These are phyloP conservation scores for Persicaria tinctoria DNA, from an alignment of 148 eudicot genomes.

Conservation along the genomic window DNA sequence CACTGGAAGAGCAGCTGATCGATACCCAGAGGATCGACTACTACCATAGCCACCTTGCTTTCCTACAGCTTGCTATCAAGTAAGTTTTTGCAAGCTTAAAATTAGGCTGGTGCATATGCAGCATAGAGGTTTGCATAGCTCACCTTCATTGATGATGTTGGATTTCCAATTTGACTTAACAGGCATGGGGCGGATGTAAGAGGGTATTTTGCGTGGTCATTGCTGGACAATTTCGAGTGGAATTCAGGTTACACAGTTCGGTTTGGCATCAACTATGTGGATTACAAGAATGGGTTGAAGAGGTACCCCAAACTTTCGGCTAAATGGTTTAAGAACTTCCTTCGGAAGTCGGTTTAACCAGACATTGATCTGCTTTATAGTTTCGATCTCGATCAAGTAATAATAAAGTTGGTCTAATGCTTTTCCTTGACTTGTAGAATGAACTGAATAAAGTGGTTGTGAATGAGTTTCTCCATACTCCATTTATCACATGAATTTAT, in stretches of 20 bases:
- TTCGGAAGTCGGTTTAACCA: background rate
- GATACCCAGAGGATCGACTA: conserved; percentile 36
- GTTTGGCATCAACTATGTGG: conserved; percentile 27
- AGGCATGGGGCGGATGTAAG: conserved; percentile 27
- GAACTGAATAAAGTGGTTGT: too few species aligned
- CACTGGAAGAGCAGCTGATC: conserved; percentile 27
- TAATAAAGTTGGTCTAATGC: too few species aligned
- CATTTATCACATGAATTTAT: too few species aligned
- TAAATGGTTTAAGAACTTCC: conserved; percentile 16
- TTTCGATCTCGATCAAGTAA: background rate
- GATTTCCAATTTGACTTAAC: background rate
- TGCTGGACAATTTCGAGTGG: conserved; percentile 37
- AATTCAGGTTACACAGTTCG: conserved; percentile 20
- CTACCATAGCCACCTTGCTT: conserved; percentile 38
- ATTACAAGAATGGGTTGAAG: conserved; percentile 24
- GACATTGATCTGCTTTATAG: background rate
- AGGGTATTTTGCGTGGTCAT: conserved; percentile 36
- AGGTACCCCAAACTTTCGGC: conserved; percentile 34
- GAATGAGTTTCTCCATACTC: too few species aligned
- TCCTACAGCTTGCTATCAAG: conserved; percentile 35
- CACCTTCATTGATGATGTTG: background rate
- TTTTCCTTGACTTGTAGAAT: too few species aligned
- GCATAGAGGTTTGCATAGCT: too few species aligned
- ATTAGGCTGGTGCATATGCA: background rate
- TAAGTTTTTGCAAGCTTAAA: conserved; percentile 14